These are phyloP conservation scores for Heimioporus sp. DNA, from an alignment of 768 basidiomycete genomes.

Conservation along the genomic window DNA sequence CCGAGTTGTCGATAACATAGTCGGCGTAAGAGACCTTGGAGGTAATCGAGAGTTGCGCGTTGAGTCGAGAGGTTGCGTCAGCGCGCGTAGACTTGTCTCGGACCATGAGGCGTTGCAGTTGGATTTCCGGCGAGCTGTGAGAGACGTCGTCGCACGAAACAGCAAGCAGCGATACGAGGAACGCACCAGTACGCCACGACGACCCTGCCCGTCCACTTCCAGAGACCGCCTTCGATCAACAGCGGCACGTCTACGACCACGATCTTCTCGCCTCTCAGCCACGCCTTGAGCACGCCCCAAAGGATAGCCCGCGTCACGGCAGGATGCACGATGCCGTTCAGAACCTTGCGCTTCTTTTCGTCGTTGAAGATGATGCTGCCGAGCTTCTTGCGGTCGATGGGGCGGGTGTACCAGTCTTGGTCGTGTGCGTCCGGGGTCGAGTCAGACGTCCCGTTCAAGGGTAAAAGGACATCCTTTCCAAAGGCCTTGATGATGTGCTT, in stretches of 20 bases:
- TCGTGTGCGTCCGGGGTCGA: not conserved
- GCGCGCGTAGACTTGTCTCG: conserved; percentile 66
- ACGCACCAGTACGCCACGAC: conserved; percentile 90
- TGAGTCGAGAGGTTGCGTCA: conserved; percentile 72
- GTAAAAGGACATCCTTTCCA: conserved; percentile 62
- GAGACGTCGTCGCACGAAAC: too few species aligned
- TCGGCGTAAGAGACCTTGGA: conserved; percentile 86
- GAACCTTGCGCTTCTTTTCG: conserved; percentile 58
- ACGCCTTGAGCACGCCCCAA: conserved; percentile 60
- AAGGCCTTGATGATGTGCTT: conserved; percentile 65
- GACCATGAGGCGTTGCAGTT: conserved; percentile 77
- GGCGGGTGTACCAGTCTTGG: conserved; percentile 46
- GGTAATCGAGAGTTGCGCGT: conserved; percentile 76
- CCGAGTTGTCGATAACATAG: conserved; percentile 86
- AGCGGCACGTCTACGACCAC: conserved; percentile 91
- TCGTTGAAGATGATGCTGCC: conserved; percentile 86
- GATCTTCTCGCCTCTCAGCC: conserved; percentile 75
- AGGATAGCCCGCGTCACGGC: conserved; percentile 82
- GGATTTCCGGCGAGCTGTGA: conserved; percentile 73
- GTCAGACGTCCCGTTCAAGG: conserved; percentile 7
- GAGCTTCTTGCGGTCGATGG: conserved; percentile 78
- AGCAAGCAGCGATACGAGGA: not conserved
- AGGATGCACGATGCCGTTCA: conserved; percentile 90
- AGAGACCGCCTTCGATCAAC: conserved; percentile 84
- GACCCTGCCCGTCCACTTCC: conserved; percentile 79